Percentiles rank a stretch among this genome's conserved stretches.
These are phyloP conservation scores for Pyrenochaeta sp. DNA, from an alignment of 2,329 filamentous ascomycete genomes.

Conservation along the genomic window DNA sequence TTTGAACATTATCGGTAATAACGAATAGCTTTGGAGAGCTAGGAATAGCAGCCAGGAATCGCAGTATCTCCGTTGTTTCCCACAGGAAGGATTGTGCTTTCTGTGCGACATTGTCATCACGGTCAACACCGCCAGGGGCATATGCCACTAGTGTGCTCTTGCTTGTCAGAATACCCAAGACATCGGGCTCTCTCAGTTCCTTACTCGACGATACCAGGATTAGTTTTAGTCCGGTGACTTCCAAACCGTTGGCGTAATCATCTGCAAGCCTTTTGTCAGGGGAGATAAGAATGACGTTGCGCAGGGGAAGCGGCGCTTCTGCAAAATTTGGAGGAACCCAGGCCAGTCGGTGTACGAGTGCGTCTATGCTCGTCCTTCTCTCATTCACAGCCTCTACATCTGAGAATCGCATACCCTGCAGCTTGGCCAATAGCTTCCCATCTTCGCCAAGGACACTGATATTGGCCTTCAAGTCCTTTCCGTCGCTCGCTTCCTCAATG, in stretches of 20 bases:
- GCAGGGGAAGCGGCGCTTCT: constrained; percentile 37
- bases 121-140: background rate
- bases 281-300: constrained; percentile 30
- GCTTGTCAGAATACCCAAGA: background rate
- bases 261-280: constrained; percentile 4
- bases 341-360: constrained; percentile 49
- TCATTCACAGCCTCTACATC: constrained; percentile 36
- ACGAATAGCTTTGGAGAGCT: background rate
- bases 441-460: constrained; percentile 13
- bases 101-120: background rate
- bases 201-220: background rate
- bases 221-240: background rate
- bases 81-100: background rate
- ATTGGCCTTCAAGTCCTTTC: constrained; percentile 4
- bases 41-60: background rate
- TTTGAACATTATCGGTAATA: background rate
- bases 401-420: constrained; percentile 30
- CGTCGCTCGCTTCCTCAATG: constrained; percentile 31
- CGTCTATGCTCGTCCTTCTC: constrained; percentile 31
- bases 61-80: background rate
- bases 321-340: constrained; percentile 49
- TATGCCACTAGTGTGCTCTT: background rate
- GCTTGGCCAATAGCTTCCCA: constrained; percentile 25
- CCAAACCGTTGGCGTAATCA: constrained; percentile 5
- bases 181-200: background rate